phyloP scores from a whole-genome alignment of 768 basidiomycete species.

The Lanmaoa pseudosensibilis region DNA sequence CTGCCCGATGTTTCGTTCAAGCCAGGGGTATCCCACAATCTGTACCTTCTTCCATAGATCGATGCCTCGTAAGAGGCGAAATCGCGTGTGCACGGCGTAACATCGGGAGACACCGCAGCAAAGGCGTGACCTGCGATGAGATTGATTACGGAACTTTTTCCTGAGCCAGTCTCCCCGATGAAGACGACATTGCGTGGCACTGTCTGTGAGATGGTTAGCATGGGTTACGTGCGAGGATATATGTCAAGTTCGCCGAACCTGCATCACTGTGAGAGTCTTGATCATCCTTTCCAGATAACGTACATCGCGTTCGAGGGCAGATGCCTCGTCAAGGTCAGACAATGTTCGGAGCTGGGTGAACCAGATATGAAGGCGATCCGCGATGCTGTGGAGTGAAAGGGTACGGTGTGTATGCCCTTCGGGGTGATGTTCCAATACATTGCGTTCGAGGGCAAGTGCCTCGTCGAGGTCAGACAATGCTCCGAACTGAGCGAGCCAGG shows the following conservation, averaged over 20 bases:
- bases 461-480: no score
- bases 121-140: conserved; percentile 30
- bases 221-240: neutral
- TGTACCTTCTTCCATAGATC: conserved; percentile 17
- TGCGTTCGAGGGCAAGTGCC: no score
- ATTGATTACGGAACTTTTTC: conserved; percentile 46
- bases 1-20: conserved; percentile 16
- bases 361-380: no score
- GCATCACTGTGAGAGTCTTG: no score
- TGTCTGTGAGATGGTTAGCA: conserved; percentile 9
- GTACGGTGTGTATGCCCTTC: no score
- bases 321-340: no score
- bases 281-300: no score
- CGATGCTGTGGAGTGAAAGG: no score
- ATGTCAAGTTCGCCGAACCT: neutral
- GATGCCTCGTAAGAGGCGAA: conserved; percentile 23
- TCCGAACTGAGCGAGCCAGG: no score
- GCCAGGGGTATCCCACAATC: conserved; percentile 37
- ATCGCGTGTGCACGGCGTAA: conserved; percentile 33
- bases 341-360: no score
- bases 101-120: conserved; percentile 31
- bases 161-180: conserved; percentile 36
- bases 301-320: no score
- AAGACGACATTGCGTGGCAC: conserved; percentile 33
- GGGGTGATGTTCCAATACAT: no score